Base-by-base conservation (phyloP, 805 yeast genomes). In the Ogataea pignaliae region DNA sequence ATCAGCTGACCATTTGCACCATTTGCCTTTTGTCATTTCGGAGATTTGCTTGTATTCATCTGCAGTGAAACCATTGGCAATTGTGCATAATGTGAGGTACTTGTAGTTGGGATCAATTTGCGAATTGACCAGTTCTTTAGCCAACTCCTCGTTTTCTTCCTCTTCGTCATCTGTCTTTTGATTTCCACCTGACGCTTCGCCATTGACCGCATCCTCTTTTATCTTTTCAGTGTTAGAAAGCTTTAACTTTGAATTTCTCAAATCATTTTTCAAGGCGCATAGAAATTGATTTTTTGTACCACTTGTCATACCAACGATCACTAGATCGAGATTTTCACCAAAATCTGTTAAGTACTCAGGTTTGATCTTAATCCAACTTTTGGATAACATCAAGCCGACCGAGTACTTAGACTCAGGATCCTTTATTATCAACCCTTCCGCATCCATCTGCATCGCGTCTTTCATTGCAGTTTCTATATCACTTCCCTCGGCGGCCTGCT, bases 301-400 rank as follows among this genome's bases (percentile, higher is more conserved):
- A 14, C 81, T 80, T 44, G 78, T 81, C 43, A 81, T 83, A 0
- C 97, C 99, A 45, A 90, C 81, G 0, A 91, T 76, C 3, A 81
- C 69, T 39, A 89, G 60, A 61, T 91, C 98, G 48, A 89, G 68
- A 55, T 86, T 85, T 50, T 89, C 96, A 10, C 96, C 96, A 61
- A 85, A 85, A 46, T 84, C 88, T 43, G 81, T 84, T 42, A 89
- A 68, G 57, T 89, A 90, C 53, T 90, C 97, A 0, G 98, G 98
- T 60, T 91, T 91, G 2, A 91, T 76, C 57, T 91, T 91, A 13
- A 88, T 69, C 96, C 97, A 91, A n/a, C 72, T 65, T 9, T 44
- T 42, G 14, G 74, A 76, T 36, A 73, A 71, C 40, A 88, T 66
- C 30, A 73, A 75, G n/a, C 79, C 87, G 13, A 85, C 71, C 3